Evolutionary conservation across 257 asterid species (phyloP).

Genomic region (Jacaranda mimosifolia): DNA sequence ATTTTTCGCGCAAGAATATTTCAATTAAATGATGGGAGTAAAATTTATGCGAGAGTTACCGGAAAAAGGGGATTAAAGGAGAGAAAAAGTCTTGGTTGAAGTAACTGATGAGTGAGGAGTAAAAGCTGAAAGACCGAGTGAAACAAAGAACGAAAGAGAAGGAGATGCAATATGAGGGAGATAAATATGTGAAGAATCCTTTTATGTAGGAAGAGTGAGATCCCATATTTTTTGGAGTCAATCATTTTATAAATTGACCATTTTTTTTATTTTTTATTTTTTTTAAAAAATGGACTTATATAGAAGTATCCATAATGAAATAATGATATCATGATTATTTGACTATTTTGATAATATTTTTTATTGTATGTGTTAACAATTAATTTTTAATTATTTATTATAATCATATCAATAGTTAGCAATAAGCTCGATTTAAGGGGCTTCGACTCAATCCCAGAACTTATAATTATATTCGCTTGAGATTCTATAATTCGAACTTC

Average conservation of each 20-base stretch:
- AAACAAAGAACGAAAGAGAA: background rate
- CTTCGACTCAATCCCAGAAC: too few species aligned
- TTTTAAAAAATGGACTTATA: too few species aligned
- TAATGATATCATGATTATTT: too few species aligned
- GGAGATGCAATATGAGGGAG: background rate
- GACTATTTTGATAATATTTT: too few species aligned
- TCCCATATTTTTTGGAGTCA: background rate
- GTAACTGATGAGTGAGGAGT: slow-evolving; percentile 20
- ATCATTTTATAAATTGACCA: background rate
- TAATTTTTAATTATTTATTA: too few species aligned
- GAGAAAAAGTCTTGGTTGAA: slow-evolving; percentile 31
- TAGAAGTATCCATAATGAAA: too few species aligned
- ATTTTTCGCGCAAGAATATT: background rate
- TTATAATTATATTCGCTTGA: too few species aligned
- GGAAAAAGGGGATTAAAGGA: background rate
- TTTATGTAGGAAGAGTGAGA: slow-evolving; percentile 4
- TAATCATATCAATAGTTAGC: too few species aligned
- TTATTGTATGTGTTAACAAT: too few species aligned
- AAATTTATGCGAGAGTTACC: slow-evolving; percentile 20
- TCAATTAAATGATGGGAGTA: too few species aligned
- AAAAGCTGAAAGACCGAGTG: background rate
- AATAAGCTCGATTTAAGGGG: too few species aligned
- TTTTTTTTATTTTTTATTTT: background rate
- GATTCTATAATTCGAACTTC: too few species aligned
- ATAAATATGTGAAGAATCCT: slow-evolving; percentile 10